Conservation (phyloP, 2,329 filamentous ascomycete species). For the Pleoardoris graminearum region DNA sequence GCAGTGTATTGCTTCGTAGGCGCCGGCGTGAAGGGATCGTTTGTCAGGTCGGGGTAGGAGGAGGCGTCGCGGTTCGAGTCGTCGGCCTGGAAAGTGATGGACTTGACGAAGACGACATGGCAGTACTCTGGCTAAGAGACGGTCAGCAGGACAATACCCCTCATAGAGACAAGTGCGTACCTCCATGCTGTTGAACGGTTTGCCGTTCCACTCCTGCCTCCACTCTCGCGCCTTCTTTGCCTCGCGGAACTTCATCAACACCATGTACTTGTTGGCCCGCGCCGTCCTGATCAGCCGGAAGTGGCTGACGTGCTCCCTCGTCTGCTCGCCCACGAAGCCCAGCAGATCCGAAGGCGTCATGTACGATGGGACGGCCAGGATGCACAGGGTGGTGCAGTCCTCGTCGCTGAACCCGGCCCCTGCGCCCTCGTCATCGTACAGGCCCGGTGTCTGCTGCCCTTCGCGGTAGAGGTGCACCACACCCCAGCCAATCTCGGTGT, state of each 20-base stretch:
- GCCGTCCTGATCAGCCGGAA: slow-evolving; percentile 93
- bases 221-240: slow-evolving; percentile 74
- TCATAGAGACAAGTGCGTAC: slow-evolving; percentile 51
- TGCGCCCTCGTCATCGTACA: slow-evolving; percentile 55
- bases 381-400: slow-evolving; percentile 85
- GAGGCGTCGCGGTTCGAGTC: slow-evolving; percentile 48
- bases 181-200: slow-evolving; percentile 89
- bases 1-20: slow-evolving; percentile 39
- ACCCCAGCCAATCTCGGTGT: slow-evolving; percentile 85
- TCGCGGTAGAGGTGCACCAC: slow-evolving; percentile 94
- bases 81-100: slow-evolving; percentile 79
- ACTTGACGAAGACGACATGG: slow-evolving; percentile 92
- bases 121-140: slow-evolving; percentile 77
- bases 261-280: slow-evolving; percentile 88
- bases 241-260: slow-evolving; percentile 89
- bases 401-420: slow-evolving; percentile 52
- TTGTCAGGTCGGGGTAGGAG: slow-evolving; percentile 64
- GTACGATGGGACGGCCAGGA: slow-evolving; percentile 92
- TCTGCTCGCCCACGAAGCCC: slow-evolving; percentile 87
- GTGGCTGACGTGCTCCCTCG: slow-evolving; percentile 84
- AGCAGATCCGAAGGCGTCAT: slow-evolving; percentile 89
- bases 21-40: slow-evolving; percentile 68
- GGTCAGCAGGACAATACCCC: slow-evolving; percentile 10
- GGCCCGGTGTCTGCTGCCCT: slow-evolving; percentile 68
- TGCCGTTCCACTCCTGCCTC: slow-evolving; percentile 87